A percentile compares a stretch with the other conserved stretches of the same genome.
phyloP scores from a whole-genome alignment of 1,139 yeast genomes.

The Blastobotrys proliferans region DNA sequence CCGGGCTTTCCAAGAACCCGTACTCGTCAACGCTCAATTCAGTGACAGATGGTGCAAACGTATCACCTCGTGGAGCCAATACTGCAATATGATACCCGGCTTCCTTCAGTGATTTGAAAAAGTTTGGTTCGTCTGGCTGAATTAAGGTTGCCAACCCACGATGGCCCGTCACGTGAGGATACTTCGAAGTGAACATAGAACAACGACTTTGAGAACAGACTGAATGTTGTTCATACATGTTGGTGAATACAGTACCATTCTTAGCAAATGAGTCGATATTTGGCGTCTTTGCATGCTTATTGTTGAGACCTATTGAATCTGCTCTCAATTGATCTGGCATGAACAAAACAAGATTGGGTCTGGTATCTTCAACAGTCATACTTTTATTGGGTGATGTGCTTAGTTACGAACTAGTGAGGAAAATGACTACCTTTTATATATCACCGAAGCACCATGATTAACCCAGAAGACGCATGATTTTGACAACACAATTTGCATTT shows the following conservation, averaged over 20 bases:
- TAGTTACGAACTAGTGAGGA: too few relatives aligned
- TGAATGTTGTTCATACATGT: conserved; percentile 4
- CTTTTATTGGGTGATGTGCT: too few relatives aligned
- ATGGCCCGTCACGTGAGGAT: conserved; percentile 3
- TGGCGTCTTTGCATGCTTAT: background rate
- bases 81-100: background rate
- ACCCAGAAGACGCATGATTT: too few relatives aligned
- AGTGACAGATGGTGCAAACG: background rate
- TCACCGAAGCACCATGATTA: too few relatives aligned
- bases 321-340: background rate
- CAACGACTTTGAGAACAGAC: conserved; percentile 1
- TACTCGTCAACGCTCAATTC: conserved; percentile 1
- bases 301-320: background rate
- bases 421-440: too few relatives aligned
- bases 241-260: background rate
- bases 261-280: background rate
- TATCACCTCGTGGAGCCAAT: conserved; percentile 1
- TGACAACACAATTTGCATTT: too few relatives aligned
- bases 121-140: conserved; percentile 1
- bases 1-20: conserved; percentile 1
- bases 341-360: conserved; percentile 2
- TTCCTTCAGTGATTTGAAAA: background rate
- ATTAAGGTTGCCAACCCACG: background rate
- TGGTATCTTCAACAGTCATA: background rate
- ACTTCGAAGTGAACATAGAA: conserved; percentile 3